Evolutionary conservation across 78 protist genomes (phyloP).

Genomic region (Dictyostelium capitatum): DNA sequence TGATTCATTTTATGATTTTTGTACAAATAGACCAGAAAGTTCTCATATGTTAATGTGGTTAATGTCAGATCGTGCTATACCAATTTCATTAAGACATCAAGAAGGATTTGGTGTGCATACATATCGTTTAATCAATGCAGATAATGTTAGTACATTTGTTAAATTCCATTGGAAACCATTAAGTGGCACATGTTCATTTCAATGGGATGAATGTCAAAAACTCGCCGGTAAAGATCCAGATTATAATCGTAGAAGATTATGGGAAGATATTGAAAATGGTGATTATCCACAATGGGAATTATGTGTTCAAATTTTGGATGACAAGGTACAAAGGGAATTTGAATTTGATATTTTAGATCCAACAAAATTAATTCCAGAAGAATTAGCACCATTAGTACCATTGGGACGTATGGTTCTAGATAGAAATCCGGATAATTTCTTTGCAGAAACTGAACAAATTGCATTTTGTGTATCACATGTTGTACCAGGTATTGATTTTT

Average conservation of each 20-base stretch:
- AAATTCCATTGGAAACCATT: constrained; percentile 81
- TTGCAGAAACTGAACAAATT: constrained; percentile 82
- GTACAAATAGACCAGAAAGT: constrained; percentile 77
- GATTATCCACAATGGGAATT: constrained; percentile 71
- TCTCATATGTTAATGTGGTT: constrained; percentile 63
- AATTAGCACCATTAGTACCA: constrained; percentile 36
- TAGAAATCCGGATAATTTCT: constrained; percentile 87
- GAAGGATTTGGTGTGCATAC: constrained; percentile 85
- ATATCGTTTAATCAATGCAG: constrained; percentile 39
- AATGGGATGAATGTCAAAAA: constrained; percentile 69
- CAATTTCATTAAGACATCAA: constrained; percentile 35
- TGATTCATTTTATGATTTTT: constrained; percentile 78
- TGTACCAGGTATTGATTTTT: constrained; percentile 82
- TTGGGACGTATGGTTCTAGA: constrained; percentile 83
- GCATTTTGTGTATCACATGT: constrained; percentile 82
- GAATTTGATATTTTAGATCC: constrained; percentile 83
- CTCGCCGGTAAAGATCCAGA: constrained; percentile 36
- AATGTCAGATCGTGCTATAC: constrained; percentile 78
- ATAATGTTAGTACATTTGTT: constrained; percentile 49
- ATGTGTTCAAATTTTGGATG: constrained; percentile 56
- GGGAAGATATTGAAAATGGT: constrained; percentile 75
- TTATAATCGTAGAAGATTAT: constrained; percentile 42
- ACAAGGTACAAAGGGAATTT: constrained; percentile 22
- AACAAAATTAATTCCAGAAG: constrained; percentile 79
- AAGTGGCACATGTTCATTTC: constrained; percentile 43